Conservation (phyloP, 768 basidiomycete genomes). For the Suillus luteus region DNA sequence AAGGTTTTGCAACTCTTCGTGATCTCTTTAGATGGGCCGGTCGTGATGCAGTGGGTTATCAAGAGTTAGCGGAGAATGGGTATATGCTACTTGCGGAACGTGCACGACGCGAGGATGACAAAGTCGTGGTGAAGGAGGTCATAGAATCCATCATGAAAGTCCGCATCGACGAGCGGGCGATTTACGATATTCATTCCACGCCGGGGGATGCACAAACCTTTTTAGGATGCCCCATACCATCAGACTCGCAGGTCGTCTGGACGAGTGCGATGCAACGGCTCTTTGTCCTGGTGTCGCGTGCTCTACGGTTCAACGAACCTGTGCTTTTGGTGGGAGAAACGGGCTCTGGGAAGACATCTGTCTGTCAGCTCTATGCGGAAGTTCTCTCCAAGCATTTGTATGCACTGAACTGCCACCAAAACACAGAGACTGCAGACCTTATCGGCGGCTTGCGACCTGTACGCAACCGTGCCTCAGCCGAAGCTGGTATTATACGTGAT, state of each 20-base stretch:
- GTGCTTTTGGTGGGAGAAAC: slow-evolving; percentile 96
- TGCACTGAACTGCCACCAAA: slow-evolving; percentile 93
- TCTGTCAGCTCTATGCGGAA: slow-evolving; percentile 87
- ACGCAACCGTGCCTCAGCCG: slow-evolving; percentile 65
- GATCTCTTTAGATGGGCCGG: slow-evolving; percentile 98
- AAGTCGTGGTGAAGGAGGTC: slow-evolving; percentile 85
- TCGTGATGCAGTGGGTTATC: slow-evolving; percentile 84
- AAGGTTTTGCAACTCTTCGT: slow-evolving; percentile 94
- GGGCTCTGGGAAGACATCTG: slow-evolving; percentile 95
- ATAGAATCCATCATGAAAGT: slow-evolving; percentile 91
- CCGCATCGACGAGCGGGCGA: slow-evolving; percentile 63
- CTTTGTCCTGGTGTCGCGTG: slow-evolving; percentile 82
- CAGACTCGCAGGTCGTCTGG: slow-evolving; percentile 71
- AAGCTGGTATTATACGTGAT: slow-evolving; percentile 52
- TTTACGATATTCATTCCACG: slow-evolving; percentile 63
- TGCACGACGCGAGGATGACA: slow-evolving; percentile 82
- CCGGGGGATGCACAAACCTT: slow-evolving; percentile 43
- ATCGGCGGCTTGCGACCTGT: slow-evolving; percentile 92
- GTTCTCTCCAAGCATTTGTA: slow-evolving; percentile 60
- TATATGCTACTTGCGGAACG: slow-evolving; percentile 98
- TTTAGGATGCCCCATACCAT: slow-evolving; percentile 57
- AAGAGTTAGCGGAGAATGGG: slow-evolving; percentile 92
- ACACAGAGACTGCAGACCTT: slow-evolving; percentile 96
- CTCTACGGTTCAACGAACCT: slow-evolving; percentile 89
- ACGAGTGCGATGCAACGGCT: slow-evolving; percentile 91